phyloP scores from a whole-genome alignment of 805 yeast species.

The Candida sphagnicola region DNA sequence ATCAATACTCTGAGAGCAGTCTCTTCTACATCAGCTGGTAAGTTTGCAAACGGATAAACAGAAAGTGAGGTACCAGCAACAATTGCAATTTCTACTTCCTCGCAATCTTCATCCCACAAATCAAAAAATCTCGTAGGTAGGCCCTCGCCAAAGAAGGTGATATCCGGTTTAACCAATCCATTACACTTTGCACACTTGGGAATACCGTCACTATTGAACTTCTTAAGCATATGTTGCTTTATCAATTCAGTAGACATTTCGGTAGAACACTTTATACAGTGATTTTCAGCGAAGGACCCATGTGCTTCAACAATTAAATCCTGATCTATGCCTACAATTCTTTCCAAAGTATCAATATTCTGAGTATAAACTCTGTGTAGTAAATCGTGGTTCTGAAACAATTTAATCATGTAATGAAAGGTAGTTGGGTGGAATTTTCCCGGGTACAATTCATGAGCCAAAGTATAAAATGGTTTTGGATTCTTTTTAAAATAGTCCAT shows the following conservation, averaged over 20 bases:
- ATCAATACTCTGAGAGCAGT: slow-evolving; percentile 56
- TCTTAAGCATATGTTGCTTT: slow-evolving; percentile 30
- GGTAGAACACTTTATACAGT: slow-evolving; percentile 71
- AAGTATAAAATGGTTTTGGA: slow-evolving; percentile 80
- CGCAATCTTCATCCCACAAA: slow-evolving; percentile 56
- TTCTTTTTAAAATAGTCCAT: slow-evolving; percentile 70
- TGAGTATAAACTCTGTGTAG: slow-evolving; percentile 81
- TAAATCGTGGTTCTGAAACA: slow-evolving; percentile 60
- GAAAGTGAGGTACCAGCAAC: slow-evolving; percentile 92
- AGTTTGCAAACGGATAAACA: slow-evolving; percentile 84
- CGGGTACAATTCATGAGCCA: slow-evolving; percentile 84
- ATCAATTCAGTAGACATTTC: slow-evolving; percentile 49
- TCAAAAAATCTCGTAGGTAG: slow-evolving; percentile 70
- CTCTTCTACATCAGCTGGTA: slow-evolving; percentile 60
- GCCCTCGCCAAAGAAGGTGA: slow-evolving; percentile 91
- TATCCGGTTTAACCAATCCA: slow-evolving; percentile 87
- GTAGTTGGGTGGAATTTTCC: slow-evolving; percentile 81
- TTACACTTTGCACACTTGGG: slow-evolving; percentile 61
- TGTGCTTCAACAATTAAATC: slow-evolving; percentile 83
- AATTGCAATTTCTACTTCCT: slow-evolving; percentile 62
- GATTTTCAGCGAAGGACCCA: slow-evolving; percentile 85
- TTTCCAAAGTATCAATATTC: slow-evolving; percentile 88
- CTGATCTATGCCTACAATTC: slow-evolving; percentile 70
- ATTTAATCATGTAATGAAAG: slow-evolving; percentile 69
- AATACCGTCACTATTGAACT: slow-evolving; percentile 31